These are phyloP conservation scores for Helenozyma baotianmanensis DNA, from an alignment of 805 yeast species.

Conservation along the genomic window DNA sequence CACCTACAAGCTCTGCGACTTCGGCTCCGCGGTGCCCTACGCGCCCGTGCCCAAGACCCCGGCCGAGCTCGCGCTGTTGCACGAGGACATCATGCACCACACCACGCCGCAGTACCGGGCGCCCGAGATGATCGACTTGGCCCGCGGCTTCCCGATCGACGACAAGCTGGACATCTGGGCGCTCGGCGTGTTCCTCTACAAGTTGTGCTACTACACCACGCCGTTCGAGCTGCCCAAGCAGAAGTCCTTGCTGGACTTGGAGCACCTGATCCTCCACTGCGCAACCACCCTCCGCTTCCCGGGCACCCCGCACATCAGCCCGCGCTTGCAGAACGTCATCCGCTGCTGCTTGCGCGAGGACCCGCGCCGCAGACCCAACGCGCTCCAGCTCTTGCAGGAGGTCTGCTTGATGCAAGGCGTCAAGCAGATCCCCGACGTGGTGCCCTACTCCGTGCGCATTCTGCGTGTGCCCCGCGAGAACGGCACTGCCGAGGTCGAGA, in stretches of 20 bases:
- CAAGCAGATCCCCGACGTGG: conserved; percentile 37
- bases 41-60: conserved; percentile 58
- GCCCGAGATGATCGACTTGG: conserved; percentile 79
- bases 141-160: conserved; percentile 64
- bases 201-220: conserved; percentile 75
- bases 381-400: conserved; percentile 66
- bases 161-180: conserved; percentile 89
- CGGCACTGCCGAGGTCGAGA: no score
- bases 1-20: conserved; percentile 70
- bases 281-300: conserved; percentile 41
- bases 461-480: conserved; percentile 1
- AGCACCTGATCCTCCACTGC: conserved; percentile 58
- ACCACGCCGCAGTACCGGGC: conserved; percentile 84
- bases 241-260: conserved; percentile 37
- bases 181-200: conserved; percentile 70
- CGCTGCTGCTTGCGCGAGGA: conserved; percentile 57
- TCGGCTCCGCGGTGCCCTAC: conserved; percentile 72
- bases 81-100: conserved; percentile 68
- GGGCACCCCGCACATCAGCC: conserved; percentile 46
- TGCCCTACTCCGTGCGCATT: conserved; percentile 32
- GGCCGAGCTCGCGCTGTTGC: conserved; percentile 55
- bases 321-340: conserved; percentile 60
- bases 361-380: conserved; percentile 70
- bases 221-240: conserved; percentile 63
- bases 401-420: conserved; percentile 54